Evolutionary conservation across 192 early-diverging fungal species (phyloP).

Genomic region (Gigaspora rosea): DNA sequence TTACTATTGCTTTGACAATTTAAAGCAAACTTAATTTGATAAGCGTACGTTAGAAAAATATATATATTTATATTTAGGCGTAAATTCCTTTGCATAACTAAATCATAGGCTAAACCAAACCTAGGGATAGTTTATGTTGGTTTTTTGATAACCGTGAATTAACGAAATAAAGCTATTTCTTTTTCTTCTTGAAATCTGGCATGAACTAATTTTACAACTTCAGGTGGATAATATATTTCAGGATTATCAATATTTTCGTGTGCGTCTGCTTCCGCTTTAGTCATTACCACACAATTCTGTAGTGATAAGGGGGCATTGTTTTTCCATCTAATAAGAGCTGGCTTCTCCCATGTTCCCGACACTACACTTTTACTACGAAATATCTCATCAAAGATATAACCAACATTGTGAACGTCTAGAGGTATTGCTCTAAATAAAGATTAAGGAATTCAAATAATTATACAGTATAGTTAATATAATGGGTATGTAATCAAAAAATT

Average conservation of each 20-base stretch:
- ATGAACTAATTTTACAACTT: slow-evolving; percentile 55
- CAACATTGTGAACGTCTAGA: slow-evolving; percentile 72
- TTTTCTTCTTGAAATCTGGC: slow-evolving; percentile 50
- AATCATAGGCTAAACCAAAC: too few species aligned
- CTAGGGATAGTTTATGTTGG: too few species aligned
- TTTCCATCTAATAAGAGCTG: slow-evolving; percentile 80
- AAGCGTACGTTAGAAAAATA: too few species aligned
- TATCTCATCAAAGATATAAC: slow-evolving; percentile 88
- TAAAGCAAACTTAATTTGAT: too few species aligned
- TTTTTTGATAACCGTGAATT: too few species aligned
- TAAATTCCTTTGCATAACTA: too few species aligned
- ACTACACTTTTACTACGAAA: slow-evolving; percentile 80
- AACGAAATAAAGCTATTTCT: slow-evolving; percentile 36
- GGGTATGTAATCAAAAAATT: not conserved
- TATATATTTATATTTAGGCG: too few species aligned
- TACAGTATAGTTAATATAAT: not conserved
- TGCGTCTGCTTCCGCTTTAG: slow-evolving; percentile 72
- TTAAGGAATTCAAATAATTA: not conserved
- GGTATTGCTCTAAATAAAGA: slow-evolving; percentile 40
- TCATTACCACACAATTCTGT: slow-evolving; percentile 83
- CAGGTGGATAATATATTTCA: slow-evolving; percentile 53
- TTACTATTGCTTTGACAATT: too few species aligned
- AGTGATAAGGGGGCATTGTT: slow-evolving; percentile 60
- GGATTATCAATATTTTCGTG: slow-evolving; percentile 56
- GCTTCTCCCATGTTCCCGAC: slow-evolving; percentile 72